Base-by-base conservation (phyloP, 1,284 basidiomycete species). In the Exobasidium rhododendri region DNA sequence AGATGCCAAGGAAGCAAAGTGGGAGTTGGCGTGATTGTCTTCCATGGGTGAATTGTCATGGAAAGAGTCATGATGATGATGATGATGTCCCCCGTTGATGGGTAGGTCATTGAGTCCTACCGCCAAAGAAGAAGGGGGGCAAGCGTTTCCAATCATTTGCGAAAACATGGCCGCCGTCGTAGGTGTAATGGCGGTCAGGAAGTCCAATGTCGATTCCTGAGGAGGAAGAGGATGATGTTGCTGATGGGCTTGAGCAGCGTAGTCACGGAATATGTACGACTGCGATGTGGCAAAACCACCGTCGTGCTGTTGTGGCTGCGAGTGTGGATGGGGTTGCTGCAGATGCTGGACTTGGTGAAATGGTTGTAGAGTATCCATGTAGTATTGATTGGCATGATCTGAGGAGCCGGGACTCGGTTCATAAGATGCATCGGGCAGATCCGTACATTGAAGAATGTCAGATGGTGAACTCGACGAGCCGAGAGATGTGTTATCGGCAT, bases 131-230 rank as follows among this genome's bases (percentile, higher is more conserved):
- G 35, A 10, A 40, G 7, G 17, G 17, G 35, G 17, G 17, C n/a
- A n/a, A n/a, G n/a, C n/a, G n/a, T n/a, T n/a, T n/a, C 35, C 35
- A 40, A 58, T 13, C 45, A 58, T 14, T 5, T 58, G 14, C 13
- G 30, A 30, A 28, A 58, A 58, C 3, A 54, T 26, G 43, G 43
- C 6, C 17, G 44, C 46, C 7, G 57, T 58, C n/a, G 52, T 56
- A 13, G 57, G 57, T 14, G 40, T 58, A 17, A 58, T 47, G 14
- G 57, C 46, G 13, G 44, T 26, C 22, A 55, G 31, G 14, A 40
- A 55, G 3, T 55, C 52, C 2, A 26, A 24, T 10, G 44, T n/a
- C n/a, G n/a, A n/a, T n/a, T n/a, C n/a, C n/a, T n/a, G n/a, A n/a
- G n/a, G n/a, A n/a, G n/a, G n/a, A n/a, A n/a, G n/a, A n/a, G n/a